phyloP scores from a whole-genome alignment of 2,329 filamentous ascomycete genomes.

The Phoma herbarum region DNA sequence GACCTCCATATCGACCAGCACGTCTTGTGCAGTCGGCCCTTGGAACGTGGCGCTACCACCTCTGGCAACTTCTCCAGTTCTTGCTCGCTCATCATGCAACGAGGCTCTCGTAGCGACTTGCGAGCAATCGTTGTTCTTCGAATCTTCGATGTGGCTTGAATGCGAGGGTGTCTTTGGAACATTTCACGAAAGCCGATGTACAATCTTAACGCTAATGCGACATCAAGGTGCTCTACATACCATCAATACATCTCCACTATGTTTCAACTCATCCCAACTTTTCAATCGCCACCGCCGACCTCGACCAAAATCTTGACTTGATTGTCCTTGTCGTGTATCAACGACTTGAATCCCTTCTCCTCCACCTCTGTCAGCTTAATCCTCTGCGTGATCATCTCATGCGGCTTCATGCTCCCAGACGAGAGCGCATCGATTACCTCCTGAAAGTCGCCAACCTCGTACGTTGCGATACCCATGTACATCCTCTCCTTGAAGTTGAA shows the following conservation, averaged over 20 bases:
- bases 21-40: slow-evolving; percentile 47
- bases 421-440: slow-evolving; percentile 56
- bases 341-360: slow-evolving; percentile 57
- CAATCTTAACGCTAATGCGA: slow-evolving; percentile 8
- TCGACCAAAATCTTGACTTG: slow-evolving; percentile 60
- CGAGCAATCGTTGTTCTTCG: slow-evolving; percentile 29
- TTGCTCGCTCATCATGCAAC: slow-evolving; percentile 27
- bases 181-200: slow-evolving; percentile 16
- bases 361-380: slow-evolving; percentile 58
- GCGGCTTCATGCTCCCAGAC: slow-evolving; percentile 54
- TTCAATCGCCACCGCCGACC: slow-evolving; percentile 41
- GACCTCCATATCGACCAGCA: slow-evolving; percentile 38
- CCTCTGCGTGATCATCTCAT: slow-evolving; percentile 60
- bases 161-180: slow-evolving; percentile 37
- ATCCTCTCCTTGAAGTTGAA: slow-evolving; percentile 62
- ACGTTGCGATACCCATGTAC: slow-evolving; percentile 64
- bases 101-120: slow-evolving; percentile 3
- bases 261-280: too few species aligned
- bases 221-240: slow-evolving; percentile 17
- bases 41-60: slow-evolving; percentile 44
- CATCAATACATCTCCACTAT: neutral
- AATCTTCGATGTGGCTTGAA: slow-evolving; percentile 31
- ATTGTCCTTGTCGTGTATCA: slow-evolving; percentile 60
- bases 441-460: slow-evolving; percentile 61
- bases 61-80: slow-evolving; percentile 34